Conservation (phyloP, 2,329 filamentous ascomycete species). For the Cryphonectria carpinicola region DNA sequence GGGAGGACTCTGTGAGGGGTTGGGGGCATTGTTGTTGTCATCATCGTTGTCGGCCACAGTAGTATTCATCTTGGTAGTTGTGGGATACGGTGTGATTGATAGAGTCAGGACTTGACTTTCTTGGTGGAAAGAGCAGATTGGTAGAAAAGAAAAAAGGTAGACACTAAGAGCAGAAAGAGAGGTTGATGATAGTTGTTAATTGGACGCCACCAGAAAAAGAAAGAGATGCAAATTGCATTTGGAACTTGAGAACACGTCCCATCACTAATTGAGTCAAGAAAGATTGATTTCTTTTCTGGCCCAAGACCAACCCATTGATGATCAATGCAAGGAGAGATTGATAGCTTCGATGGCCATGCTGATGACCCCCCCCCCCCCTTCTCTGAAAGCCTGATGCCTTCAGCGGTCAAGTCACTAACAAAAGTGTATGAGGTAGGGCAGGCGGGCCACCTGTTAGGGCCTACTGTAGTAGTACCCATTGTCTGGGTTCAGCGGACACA, state of each 20-base stretch:
- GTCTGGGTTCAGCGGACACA: not conserved
- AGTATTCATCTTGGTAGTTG: not conserved
- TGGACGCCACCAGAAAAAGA: not conserved
- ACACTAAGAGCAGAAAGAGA: not conserved
- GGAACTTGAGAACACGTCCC: not conserved
- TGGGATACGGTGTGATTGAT: not conserved
- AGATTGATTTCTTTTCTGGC: not conserved
- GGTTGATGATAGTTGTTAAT: not conserved
- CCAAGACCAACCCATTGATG: not conserved
- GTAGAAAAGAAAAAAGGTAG: not conserved
- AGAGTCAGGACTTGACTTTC: no score
- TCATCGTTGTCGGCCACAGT: not conserved
- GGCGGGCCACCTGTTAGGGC: not conserved
- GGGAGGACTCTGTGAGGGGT: not conserved
- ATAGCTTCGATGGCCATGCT: not conserved
- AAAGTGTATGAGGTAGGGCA: not conserved
- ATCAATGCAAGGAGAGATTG: not conserved
- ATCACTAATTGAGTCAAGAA: not conserved
- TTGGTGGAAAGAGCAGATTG: not conserved
- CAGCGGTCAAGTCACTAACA: not conserved
- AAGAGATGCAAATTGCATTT: not conserved
- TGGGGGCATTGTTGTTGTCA: not conserved
- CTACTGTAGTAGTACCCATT: not conserved
- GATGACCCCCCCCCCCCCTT: no score
- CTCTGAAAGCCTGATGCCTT: not conserved